phyloP scores from a whole-genome alignment of 2,329 filamentous ascomycete genomes.

The Pseudogymnoascus sp. region DNA sequence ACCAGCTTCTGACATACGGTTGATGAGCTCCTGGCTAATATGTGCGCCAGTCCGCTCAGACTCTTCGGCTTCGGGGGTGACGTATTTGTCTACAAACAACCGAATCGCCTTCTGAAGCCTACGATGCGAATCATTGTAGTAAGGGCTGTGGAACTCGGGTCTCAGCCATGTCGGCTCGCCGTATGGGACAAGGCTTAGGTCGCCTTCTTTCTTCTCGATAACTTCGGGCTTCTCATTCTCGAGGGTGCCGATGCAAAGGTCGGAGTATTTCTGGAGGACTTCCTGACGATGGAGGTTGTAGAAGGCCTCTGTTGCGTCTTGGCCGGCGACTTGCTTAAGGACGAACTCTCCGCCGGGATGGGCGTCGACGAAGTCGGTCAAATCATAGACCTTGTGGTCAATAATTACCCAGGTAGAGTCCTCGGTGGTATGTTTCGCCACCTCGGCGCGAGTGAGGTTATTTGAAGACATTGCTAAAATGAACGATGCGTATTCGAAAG shows the following conservation, averaged over 20 bases:
- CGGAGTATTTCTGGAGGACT: slow-evolving; percentile 73
- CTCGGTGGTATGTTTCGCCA: slow-evolving; percentile 68
- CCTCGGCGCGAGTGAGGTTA: slow-evolving; percentile 50
- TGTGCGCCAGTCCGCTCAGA: slow-evolving; percentile 69
- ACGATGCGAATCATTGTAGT: slow-evolving; percentile 71
- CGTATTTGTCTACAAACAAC: slow-evolving; percentile 64
- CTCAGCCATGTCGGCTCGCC: slow-evolving; percentile 79
- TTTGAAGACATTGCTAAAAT: slow-evolving; percentile 26
- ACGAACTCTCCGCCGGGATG: slow-evolving; percentile 80
- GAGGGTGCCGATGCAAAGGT: slow-evolving; percentile 69
- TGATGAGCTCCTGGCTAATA: slow-evolving; percentile 66
- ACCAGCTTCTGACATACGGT: slow-evolving; percentile 68
- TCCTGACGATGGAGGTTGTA: slow-evolving; percentile 92
- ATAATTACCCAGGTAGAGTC: slow-evolving; percentile 79
- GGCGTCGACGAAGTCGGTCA: slow-evolving; percentile 76
- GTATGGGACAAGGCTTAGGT: slow-evolving; percentile 72
- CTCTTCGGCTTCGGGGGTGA: slow-evolving; percentile 68
- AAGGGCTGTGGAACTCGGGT: slow-evolving; percentile 69
- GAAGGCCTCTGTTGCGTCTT: slow-evolving; percentile 75
- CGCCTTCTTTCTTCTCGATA: slow-evolving; percentile 61
- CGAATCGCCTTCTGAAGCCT: slow-evolving; percentile 63
- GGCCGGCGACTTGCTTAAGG: slow-evolving; percentile 71
- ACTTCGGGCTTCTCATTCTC: slow-evolving; percentile 70
- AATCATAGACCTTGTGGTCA: slow-evolving; percentile 81
- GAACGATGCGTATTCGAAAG: background rate